Percentiles rank a stretch among this genome's conserved stretches.
Conservation (phyloP, 2,329 filamentous ascomycete genomes). For the Chlorencoelia australis region DNA sequence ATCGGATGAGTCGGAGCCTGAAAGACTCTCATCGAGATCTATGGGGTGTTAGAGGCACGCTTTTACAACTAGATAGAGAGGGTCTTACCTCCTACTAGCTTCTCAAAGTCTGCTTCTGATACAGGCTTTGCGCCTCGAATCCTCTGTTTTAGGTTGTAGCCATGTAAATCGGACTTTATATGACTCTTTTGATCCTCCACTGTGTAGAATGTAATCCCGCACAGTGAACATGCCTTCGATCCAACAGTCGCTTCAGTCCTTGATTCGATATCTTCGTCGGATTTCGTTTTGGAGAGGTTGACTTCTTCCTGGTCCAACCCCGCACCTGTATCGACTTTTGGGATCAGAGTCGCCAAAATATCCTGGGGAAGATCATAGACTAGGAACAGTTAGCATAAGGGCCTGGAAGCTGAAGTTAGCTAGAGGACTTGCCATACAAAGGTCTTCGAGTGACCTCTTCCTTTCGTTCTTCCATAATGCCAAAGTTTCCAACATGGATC, state of each 20-base stretch:
- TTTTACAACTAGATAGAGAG: neutral
- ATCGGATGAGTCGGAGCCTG: slow-evolving; percentile 67
- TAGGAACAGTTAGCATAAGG: slow-evolving; percentile 13
- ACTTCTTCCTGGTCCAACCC: slow-evolving; percentile 18
- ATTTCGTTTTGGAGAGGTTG: slow-evolving; percentile 15
- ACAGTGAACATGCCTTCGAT: slow-evolving; percentile 73
- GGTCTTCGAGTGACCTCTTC: slow-evolving; percentile 31
- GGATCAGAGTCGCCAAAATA: slow-evolving; percentile 27
- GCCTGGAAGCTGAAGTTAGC: neutral
- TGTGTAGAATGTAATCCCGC: slow-evolving; percentile 58
- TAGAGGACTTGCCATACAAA: slow-evolving; percentile 28
- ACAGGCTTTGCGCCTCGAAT: slow-evolving; percentile 63
- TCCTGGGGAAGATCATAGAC: slow-evolving; percentile 28
- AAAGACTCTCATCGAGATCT: slow-evolving; percentile 82
- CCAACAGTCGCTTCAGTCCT: slow-evolving; percentile 38
- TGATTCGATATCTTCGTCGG: slow-evolving; percentile 28
- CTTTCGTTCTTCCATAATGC: slow-evolving; percentile 25
- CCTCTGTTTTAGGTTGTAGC: slow-evolving; percentile 92
- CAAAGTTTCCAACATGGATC: neutral
- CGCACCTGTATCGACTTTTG: slow-evolving; percentile 22
- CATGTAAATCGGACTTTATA: slow-evolving; percentile 80
- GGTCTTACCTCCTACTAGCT: slow-evolving; percentile 51
- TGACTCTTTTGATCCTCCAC: slow-evolving; percentile 78
- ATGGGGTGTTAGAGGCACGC: slow-evolving; percentile 9
- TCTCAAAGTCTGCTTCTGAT: slow-evolving; percentile 76